Base-by-base conservation (phyloP, 1,284 basidiomycete species). In the Abortiporus biennis region DNA sequence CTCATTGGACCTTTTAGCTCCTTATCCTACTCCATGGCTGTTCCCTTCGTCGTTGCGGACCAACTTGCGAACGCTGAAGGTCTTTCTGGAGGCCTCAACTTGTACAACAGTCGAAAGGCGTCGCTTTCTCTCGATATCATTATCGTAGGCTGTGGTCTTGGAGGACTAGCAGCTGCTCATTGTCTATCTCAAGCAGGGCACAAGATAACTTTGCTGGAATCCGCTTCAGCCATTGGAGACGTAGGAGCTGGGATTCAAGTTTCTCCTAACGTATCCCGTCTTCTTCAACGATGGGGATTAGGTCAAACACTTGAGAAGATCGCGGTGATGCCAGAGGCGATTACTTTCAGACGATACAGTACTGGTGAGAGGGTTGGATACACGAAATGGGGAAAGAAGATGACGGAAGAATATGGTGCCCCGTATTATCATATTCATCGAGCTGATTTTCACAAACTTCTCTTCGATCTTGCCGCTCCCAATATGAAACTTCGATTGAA, bases 351-450 rank as follows among this genome's bases (percentile, higher is more conserved):
- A 17, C 50, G 66, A 30, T 72, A 68, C 53, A 50, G 56, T 23
- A 66, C 59, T 1, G 71, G 71, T 22, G 62, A 68, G 45, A 56
- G 63, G 6, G 62, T 73, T 20, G 70, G 67, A 4, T 66, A 63
- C 47, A 68, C 67, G n/a, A 55, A 56, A 16, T 69, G 67, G 64
- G 61, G 59, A 1, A 50, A 58, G 15, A 43, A 51, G 13, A 67
- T 71, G 55, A 55, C 59, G 16, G 24, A 47, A 3, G 58, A 63
- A n/a, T 64, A 66, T 49, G 68, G 66, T 38, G 59, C 67, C 33
- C 71, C 71, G 1, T 73, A 72, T 54, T 71, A 67, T 49, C 68
- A 73, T 47, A 59, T 70, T 38, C 66, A 84, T 67, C 75, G 81
- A 42, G 75, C 74, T 11, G 74, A 79, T 43, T 67, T 84, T 30